phyloP scores from a whole-genome alignment of 2,329 filamentous ascomycete genomes.

The Phaeophleospora eucalypticola region DNA sequence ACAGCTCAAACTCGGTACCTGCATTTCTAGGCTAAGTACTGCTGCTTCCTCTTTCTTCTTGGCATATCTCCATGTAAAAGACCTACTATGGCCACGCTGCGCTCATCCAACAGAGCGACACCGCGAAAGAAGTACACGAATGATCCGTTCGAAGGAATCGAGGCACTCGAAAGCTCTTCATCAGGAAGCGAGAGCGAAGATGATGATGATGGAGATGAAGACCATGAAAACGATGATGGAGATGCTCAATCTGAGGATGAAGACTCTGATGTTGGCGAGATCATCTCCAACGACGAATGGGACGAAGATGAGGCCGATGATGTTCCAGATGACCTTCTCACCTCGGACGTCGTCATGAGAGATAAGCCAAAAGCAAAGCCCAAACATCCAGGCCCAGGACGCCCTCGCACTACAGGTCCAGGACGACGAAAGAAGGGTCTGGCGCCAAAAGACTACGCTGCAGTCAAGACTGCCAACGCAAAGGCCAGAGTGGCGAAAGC shows the following conservation, averaged over 20 bases:
- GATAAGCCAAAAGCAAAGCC: no score
- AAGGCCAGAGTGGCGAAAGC: no score
- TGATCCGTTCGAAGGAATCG: conserved; percentile 35
- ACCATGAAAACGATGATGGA: conserved; percentile 28
- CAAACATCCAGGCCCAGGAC: no score
- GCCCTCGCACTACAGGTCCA: no score
- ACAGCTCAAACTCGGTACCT: neutral
- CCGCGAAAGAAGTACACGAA: conserved; percentile 31
- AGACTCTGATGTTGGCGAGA: conserved; percentile 21
- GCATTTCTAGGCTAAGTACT: neutral
- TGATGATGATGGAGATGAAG: conserved; percentile 25
- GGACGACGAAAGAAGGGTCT: no score
- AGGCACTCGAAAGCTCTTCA: conserved; percentile 12
- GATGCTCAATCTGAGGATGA: conserved; percentile 35
- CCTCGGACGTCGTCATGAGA: neutral
- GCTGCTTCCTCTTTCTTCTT: neutral
- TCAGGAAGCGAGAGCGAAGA: conserved; percentile 9
- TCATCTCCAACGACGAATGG: neutral
- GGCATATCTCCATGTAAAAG: neutral
- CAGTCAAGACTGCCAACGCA: no score
- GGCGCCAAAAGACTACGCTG: no score
- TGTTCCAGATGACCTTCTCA: neutral
- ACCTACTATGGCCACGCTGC: conserved; percentile 15
- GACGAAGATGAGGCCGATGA: conserved; percentile 6
- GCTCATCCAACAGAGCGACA: conserved; percentile 21